Evolutionary conservation across 2,329 filamentous ascomycete species (phyloP).

Genomic region (Ophiostoma populinum): DNA sequence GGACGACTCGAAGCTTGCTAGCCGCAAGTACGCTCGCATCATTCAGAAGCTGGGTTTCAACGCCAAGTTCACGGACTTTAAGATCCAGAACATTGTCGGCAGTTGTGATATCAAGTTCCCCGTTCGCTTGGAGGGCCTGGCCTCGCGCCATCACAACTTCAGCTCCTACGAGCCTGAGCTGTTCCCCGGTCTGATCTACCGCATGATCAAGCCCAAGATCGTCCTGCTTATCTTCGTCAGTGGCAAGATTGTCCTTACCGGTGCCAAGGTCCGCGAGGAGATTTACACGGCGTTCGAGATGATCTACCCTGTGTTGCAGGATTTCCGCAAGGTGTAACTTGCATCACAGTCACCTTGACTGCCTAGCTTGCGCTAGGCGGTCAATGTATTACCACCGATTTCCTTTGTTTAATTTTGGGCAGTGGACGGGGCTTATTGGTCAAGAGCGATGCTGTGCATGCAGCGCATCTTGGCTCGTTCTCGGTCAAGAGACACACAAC

Average conservation of each 20-base stretch:
- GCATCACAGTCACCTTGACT: background rate
- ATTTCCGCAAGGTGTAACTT: constrained; percentile 40
- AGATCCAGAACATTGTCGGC: constrained; percentile 99
- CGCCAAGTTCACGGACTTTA: constrained; percentile 98
- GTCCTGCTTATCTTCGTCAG: constrained; percentile 95
- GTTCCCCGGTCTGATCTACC: constrained; percentile 98
- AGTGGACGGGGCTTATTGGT: background rate
- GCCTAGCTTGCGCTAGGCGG: background rate
- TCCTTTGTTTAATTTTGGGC: background rate
- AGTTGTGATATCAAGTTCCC: constrained; percentile 99
- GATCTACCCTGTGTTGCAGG: constrained; percentile 84
- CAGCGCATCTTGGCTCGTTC: background rate
- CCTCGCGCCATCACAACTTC: constrained; percentile 98
- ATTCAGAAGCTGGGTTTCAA: constrained; percentile 99
- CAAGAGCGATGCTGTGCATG: background rate
- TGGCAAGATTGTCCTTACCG: constrained; percentile 94
- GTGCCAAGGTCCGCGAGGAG: constrained; percentile 94
- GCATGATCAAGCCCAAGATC: constrained; percentile 99
- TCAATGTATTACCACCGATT: constrained; percentile 8
- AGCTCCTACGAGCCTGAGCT: constrained; percentile 92
- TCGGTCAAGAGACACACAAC: background rate
- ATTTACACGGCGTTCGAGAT: constrained; percentile 95
- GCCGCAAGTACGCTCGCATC: constrained; percentile 94
- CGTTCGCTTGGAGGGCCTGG: constrained; percentile 88
- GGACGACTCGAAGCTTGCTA: constrained; percentile 92